Conservation (phyloP, 805 yeast species). For the Ascoidea asiatica region DNA sequence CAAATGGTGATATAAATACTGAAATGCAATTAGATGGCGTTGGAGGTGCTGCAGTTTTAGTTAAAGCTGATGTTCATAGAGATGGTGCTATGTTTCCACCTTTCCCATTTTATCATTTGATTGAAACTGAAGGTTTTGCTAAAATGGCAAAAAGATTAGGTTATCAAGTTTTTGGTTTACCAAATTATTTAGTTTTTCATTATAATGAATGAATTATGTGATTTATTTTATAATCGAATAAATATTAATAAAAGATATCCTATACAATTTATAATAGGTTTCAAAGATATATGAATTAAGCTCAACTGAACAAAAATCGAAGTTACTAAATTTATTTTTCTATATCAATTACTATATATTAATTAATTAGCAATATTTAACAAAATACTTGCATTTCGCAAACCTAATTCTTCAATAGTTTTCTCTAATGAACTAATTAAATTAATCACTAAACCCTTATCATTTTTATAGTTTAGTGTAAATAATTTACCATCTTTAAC, state of each 20-base stretch:
- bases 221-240: no score
- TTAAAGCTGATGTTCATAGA: slow-evolving; percentile 94
- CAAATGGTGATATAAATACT: slow-evolving; percentile 42
- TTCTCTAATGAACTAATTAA: slow-evolving; percentile 36
- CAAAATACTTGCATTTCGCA: slow-evolving; percentile 69
- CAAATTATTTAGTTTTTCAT: slow-evolving; percentile 88
- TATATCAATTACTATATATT: no score
- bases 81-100: slow-evolving; percentile 99
- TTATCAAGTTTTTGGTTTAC: slow-evolving; percentile 83
- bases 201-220: slow-evolving; percentile 73
- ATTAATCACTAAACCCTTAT: slow-evolving; percentile 36
- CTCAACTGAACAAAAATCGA: no score
- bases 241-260: no score
- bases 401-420: slow-evolving; percentile 60
- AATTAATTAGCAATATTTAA: no score
- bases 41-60: slow-evolving; percentile 94
- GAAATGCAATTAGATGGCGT: slow-evolving; percentile 92
- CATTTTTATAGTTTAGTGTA: slow-evolving; percentile 25
- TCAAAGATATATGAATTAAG: no score
- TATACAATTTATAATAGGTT: no score
- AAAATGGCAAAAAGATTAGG: slow-evolving; percentile 93
- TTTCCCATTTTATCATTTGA: slow-evolving; percentile 91
- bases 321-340: no score
- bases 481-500: slow-evolving; percentile 30
- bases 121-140: slow-evolving; percentile 98